Conservation (phyloP, 2,329 filamentous ascomycete species). For the Monilinia vaccinii-corymbosi region DNA sequence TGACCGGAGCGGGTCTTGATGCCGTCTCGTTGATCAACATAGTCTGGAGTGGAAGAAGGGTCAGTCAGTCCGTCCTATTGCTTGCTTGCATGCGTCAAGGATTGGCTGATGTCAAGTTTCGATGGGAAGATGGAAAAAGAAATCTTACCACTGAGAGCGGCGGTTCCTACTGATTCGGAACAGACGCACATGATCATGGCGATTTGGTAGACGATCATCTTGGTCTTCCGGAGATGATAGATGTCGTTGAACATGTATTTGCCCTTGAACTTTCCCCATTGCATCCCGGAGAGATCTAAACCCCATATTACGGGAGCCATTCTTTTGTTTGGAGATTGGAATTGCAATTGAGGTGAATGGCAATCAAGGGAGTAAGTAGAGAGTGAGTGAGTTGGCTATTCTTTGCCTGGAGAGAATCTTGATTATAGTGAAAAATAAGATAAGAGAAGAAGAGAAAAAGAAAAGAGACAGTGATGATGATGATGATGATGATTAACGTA, state of each 20-base stretch:
- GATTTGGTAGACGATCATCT: conserved; percentile 51
- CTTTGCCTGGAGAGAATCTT: not conserved
- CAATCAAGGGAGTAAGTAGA: not conserved
- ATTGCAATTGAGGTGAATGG: not conserved
- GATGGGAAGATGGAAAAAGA: no score
- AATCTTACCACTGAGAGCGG: conserved; percentile 40
- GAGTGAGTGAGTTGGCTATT: not conserved
- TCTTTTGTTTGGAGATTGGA: not conserved
- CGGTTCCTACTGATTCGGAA: conserved; percentile 47
- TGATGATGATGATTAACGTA: no score
- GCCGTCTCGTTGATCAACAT: conserved; percentile 43
- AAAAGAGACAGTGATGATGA: no score
- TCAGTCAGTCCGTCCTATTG: no score
- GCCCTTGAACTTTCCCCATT: conserved; percentile 48
- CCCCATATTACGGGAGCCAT: conserved; percentile 42
- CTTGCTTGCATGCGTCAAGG: not conserved
- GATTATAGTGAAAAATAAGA: no score
- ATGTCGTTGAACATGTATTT: conserved; percentile 48
- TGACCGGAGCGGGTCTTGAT: conserved; percentile 35
- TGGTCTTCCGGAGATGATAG: conserved; percentile 46
- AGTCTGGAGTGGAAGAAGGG: conserved; percentile 33
- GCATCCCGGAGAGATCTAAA: conserved; percentile 45
- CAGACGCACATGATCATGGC: conserved; percentile 49
- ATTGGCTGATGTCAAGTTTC: not conserved
- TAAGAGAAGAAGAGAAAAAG: no score